These are phyloP conservation scores for Pisolithus marmoratus DNA, from an alignment of 768 basidiomycete species.

Conservation along the genomic window DNA sequence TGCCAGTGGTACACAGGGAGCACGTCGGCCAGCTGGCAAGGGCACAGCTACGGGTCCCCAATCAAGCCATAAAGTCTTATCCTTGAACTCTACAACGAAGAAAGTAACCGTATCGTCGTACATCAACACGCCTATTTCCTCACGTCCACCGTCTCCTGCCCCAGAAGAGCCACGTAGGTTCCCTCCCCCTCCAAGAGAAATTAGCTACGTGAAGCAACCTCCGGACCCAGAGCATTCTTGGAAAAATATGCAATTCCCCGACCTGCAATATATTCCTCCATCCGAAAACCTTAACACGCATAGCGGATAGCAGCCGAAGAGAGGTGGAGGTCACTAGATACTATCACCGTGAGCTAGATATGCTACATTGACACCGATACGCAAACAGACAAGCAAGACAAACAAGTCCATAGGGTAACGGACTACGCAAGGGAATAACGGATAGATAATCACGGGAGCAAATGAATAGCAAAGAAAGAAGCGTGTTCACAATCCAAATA, in stretches of 20 bases:
- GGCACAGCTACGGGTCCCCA: slow-evolving; percentile 22
- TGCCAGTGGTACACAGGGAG: slow-evolving; percentile 2
- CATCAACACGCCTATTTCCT: slow-evolving; percentile 26
- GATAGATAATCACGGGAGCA: neutral
- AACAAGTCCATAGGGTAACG: neutral
- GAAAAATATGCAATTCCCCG: slow-evolving; percentile 34
- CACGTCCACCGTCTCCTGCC: slow-evolving; percentile 32
- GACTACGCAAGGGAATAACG: neutral
- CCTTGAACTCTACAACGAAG: slow-evolving; percentile 48
- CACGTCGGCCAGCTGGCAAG: slow-evolving; percentile 1
- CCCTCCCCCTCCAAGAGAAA: slow-evolving; percentile 30
- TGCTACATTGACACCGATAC: neutral
- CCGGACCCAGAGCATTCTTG: slow-evolving; percentile 36
- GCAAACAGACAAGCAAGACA: neutral
- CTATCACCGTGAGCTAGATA: neutral
- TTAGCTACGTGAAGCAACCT: slow-evolving; percentile 28
- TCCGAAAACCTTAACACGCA: slow-evolving; percentile 1
- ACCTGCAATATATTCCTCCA: slow-evolving; percentile 34
- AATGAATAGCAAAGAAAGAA: neutral
- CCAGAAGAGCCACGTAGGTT: slow-evolving; percentile 36
- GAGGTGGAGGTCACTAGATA: too few relatives aligned
- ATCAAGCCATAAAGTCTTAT: slow-evolving; percentile 53
- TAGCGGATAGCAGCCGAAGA: neutral
- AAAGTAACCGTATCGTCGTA: slow-evolving; percentile 52
- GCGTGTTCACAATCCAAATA: neutral